Evolutionary conservation across 2,329 filamentous ascomycete species (phyloP), one percentile per base, ranked within the genome.

Genomic region (Arthrobotrys sphaeroides): DNA sequence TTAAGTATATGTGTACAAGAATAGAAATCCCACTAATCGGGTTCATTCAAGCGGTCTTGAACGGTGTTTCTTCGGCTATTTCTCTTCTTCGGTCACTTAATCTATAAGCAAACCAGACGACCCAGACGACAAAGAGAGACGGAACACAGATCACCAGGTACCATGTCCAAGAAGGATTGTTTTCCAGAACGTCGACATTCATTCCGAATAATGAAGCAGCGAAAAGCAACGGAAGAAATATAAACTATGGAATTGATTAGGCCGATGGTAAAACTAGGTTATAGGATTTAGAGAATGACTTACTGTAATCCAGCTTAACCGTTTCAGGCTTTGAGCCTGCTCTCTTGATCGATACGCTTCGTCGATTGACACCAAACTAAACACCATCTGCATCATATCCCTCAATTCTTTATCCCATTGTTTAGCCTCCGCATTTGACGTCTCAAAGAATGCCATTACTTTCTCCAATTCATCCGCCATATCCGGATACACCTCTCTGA

Each of bases 301-400:
- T 66, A 79, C 77, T 16, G 78, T 79, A 47, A 79, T 77, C 78
- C 77, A 79, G 49, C 76, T 78, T n/a, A 79, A 22, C 12, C 78
- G 55, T 16, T 78, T 78, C 36, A 79, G 69, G 42, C 78, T 79
- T 10, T 64, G 73, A 36, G 73, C 73, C 45, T 79, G 78, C 49
- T 78, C 77, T 13, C 78, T 73, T 24, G 77, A 78, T 20, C 77
- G 47, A 40, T 78, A 79, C n/a, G 76, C 78, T 31, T 78, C 78
- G 31, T 79, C 77, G 22, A 79, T 79, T 9, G 78, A 78, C 3
- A 79, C 74, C 7, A 79, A 43, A 26, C 61, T 78, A 20, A 74
- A 68, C 1, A 78, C 74, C 77, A 78, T 51, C 12, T 61, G 55
- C 40, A 77, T 77, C 73, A 77, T 72, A 13, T 51, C 49, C 40